These are phyloP conservation scores for Senecio squalidus DNA, from an alignment of 140 eudicot genomes.

Conservation along the genomic window DNA sequence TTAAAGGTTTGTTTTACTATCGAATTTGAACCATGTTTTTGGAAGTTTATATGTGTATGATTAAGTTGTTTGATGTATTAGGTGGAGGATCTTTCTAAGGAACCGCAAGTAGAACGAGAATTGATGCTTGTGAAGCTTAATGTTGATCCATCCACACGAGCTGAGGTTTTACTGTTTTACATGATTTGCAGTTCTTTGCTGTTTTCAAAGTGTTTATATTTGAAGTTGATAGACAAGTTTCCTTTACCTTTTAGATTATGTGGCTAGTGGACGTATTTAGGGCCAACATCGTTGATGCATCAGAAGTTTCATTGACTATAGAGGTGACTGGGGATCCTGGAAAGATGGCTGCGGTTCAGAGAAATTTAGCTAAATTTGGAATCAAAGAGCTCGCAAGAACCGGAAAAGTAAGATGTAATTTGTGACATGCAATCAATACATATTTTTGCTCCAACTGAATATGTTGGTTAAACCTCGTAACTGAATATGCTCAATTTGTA, in stretches of 20 bases:
- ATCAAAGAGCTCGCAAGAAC: conserved; percentile 81
- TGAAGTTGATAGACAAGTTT: no score
- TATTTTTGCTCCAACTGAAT: neutral
- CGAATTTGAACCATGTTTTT: neutral
- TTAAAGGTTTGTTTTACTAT: conserved; percentile 40
- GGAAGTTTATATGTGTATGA: neutral
- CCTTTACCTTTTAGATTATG: conserved; percentile 60
- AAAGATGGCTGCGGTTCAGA: conserved; percentile 70
- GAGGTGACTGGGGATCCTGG: conserved; percentile 99
- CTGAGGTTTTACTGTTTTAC: conserved; percentile 50
- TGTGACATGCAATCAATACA: neutral
- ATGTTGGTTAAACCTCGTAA: neutral
- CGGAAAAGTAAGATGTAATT: conserved; percentile 54
- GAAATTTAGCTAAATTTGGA: conserved; percentile 76
- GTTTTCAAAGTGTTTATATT: no score
- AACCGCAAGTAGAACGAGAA: conserved; percentile 92
- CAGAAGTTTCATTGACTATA: conserved; percentile 63
- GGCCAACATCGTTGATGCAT: conserved; percentile 69
- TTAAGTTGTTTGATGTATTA: conserved; percentile 17
- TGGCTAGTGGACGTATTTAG: conserved; percentile 84
- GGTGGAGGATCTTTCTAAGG: conserved; percentile 90
- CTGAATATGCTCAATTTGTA: conserved; percentile 18
- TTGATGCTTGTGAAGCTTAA: conserved; percentile 82
- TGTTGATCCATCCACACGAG: conserved; percentile 49
- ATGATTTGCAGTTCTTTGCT: neutral